Base-by-base conservation (phyloP, 495 filamentous ascomycete species). In the Cercophora sp. region DNA sequence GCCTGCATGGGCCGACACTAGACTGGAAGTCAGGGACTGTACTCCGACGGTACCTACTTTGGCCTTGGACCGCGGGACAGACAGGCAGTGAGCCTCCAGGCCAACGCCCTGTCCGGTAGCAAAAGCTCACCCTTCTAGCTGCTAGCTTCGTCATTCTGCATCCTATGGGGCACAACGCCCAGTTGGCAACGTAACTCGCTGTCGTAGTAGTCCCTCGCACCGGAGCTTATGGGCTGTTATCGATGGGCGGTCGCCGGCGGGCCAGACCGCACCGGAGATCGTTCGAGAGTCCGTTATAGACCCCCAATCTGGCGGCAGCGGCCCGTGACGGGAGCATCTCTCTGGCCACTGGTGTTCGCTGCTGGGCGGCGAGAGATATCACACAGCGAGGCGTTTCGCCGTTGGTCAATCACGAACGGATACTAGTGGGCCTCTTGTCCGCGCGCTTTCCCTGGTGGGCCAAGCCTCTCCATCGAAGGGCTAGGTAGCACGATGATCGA, bases 251-350 rank as follows among this genome's bases (percentile, higher is more conserved):
- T 36, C 45, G 20, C 34, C 26, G 46, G 34, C 35, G 31, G 48
- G 52, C 49, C 46, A 55, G 36, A 35, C 26, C 52, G 39, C 35
- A 24, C 26, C n/a, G 13, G 18, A 29, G 25, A 51, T 42, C 18
- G 46, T 41, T 39, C 43, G 29, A 26, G 40, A 13, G 16, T 37
- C 15, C 31, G 39, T 36, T 23, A 54, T 26, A 15, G 15, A 20
- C 37, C 23, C n/a, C 15, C 43, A 16, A 26, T 34, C 32, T 22
- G 51, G 25, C 37, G 18, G 24, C 11, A 32, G 26, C 32, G 27
- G 48, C 49, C 25, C 37, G 46, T 43, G 52, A 51, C 37, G 48
- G 48, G 48, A 51, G n/a, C 36, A 29, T 5, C 48, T 16, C 16
- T 13, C 24, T 51, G 23, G 8, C 35, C 24, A 40, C 23, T 51